Conservation (phyloP, 208 protist genomes). For the Acanthamoeba healyi region DNA sequence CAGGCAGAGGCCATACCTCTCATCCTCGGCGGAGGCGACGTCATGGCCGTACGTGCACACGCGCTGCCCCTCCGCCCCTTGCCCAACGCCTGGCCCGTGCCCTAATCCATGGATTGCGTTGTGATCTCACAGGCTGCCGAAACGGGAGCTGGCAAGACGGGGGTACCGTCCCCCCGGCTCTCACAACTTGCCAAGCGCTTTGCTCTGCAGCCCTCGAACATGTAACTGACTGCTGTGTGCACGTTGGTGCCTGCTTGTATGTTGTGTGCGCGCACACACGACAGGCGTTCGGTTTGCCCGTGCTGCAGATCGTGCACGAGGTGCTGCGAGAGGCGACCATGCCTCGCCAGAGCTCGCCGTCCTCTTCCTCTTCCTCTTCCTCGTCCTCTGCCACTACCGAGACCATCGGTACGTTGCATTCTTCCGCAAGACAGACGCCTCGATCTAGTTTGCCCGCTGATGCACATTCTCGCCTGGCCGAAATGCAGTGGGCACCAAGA, state of each 20-base stretch:
- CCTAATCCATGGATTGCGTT: too few species aligned
- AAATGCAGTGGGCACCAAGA: not conserved
- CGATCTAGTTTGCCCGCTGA: not conserved
- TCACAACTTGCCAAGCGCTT: not conserved
- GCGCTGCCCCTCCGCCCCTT: not conserved
- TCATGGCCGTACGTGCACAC: not conserved
- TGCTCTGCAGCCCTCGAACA: too few species aligned
- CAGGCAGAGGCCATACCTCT: conserved; percentile 82
- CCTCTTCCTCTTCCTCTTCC: not conserved
- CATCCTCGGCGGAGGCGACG: conserved; percentile 42
- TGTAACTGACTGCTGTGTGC: too few species aligned
- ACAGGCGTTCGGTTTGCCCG: conserved; percentile 84
- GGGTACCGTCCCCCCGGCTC: conserved; percentile 28
- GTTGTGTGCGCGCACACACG: not conserved
- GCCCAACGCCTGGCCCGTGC: not conserved
- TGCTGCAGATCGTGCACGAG: conserved; percentile 87
- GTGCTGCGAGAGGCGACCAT: conserved; percentile 74
- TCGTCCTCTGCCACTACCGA: not conserved
- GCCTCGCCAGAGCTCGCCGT: not conserved
- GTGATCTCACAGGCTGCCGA: conserved; percentile 81
- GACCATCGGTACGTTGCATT: not conserved
- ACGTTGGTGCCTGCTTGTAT: not conserved
- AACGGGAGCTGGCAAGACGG: conserved; percentile 89
- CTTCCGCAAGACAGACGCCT: not conserved
- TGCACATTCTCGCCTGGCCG: not conserved